Percentiles rank a stretch among this genome's conserved stretches.
phyloP scores from a whole-genome alignment of 352 stramenopile species.

The Pythium dissotocum region DNA sequence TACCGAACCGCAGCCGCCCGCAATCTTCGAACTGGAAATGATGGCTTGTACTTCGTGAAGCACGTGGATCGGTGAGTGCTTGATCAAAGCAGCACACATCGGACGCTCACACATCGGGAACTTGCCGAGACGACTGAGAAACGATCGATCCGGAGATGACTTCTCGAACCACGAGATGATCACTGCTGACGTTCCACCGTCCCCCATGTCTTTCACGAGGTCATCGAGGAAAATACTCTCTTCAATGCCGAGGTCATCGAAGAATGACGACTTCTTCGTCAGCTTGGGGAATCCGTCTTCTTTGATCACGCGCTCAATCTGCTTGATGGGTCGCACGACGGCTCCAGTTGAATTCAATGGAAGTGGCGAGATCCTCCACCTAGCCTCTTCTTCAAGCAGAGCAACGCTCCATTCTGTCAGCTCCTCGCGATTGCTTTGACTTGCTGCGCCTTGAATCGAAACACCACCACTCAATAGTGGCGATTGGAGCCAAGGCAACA shows the following conservation, averaged over 20 bases:
- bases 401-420: slow-evolving; percentile 25
- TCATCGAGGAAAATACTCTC: slow-evolving; percentile 57
- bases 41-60: slow-evolving; percentile 81
- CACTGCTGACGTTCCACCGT: slow-evolving; percentile 49
- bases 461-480: slow-evolving; percentile 77
- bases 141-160: slow-evolving; percentile 67
- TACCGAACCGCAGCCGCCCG: slow-evolving; percentile 25
- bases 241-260: slow-evolving; percentile 30
- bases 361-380: slow-evolving; percentile 19
- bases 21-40: slow-evolving; percentile 42
- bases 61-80: slow-evolving; percentile 75
- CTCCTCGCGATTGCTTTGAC: slow-evolving; percentile 21
- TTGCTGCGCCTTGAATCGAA: slow-evolving; percentile 13
- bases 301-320: slow-evolving; percentile 15
- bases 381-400: slow-evolving; percentile 23
- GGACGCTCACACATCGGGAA: slow-evolving; percentile 73
- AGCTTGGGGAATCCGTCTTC: slow-evolving; percentile 19
- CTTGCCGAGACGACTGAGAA: slow-evolving; percentile 72
- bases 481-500: slow-evolving; percentile 84
- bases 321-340: slow-evolving; percentile 8
- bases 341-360: not conserved
- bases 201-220: slow-evolving; percentile 62
- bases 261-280: slow-evolving; percentile 30
- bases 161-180: slow-evolving; percentile 82
- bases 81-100: slow-evolving; percentile 75